These are phyloP conservation scores for Cordyceps sp. DNA, from an alignment of 2,329 filamentous ascomycete species.

Conservation along the genomic window DNA sequence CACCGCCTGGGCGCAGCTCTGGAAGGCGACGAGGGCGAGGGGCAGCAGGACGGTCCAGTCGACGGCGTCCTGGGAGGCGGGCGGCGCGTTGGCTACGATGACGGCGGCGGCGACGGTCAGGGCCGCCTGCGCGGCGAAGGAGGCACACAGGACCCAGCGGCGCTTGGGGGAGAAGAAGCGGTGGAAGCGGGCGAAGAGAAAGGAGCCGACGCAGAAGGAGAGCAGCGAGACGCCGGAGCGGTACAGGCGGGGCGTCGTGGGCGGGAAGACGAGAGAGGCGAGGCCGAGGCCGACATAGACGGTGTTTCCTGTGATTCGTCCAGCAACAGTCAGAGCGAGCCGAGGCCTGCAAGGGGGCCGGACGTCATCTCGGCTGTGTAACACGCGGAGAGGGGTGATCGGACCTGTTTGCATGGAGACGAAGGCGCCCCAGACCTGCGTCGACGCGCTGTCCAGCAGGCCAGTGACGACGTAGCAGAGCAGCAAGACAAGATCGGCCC, in stretches of 20 bases:
- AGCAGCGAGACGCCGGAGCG: slow-evolving; percentile 55
- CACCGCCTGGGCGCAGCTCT: slow-evolving; percentile 66
- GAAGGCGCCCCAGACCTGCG: slow-evolving; percentile 64
- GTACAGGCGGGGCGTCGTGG: slow-evolving; percentile 13
- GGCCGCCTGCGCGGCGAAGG: slow-evolving; percentile 34
- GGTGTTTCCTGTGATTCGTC: slow-evolving; percentile 43
- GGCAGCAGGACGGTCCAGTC: slow-evolving; percentile 47
- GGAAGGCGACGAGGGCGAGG: slow-evolving; percentile 55
- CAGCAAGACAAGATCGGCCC: slow-evolving; percentile 53
- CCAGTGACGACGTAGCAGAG: slow-evolving; percentile 64
- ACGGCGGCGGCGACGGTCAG: slow-evolving; percentile 34
- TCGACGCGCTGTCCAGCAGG: slow-evolving; percentile 58
- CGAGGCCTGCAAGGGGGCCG: too few relatives aligned
- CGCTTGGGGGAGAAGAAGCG: slow-evolving; percentile 41
- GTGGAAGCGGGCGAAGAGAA: slow-evolving; percentile 55
- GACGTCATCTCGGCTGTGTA: too few relatives aligned
- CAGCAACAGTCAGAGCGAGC: too few relatives aligned
- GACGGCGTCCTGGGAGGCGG: slow-evolving; percentile 23
- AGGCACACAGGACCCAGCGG: slow-evolving; percentile 47
- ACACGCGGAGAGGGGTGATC: slow-evolving; percentile 4
- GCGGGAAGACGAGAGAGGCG: slow-evolving; percentile 28
- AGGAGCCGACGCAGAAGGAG: slow-evolving; percentile 56
- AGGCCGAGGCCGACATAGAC: slow-evolving; percentile 64
- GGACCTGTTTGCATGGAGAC: slow-evolving; percentile 70
- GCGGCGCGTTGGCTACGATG: slow-evolving; percentile 32